Conservation (phyloP, 1,139 yeast genomes). For the Diutina scorzettiae region DNA sequence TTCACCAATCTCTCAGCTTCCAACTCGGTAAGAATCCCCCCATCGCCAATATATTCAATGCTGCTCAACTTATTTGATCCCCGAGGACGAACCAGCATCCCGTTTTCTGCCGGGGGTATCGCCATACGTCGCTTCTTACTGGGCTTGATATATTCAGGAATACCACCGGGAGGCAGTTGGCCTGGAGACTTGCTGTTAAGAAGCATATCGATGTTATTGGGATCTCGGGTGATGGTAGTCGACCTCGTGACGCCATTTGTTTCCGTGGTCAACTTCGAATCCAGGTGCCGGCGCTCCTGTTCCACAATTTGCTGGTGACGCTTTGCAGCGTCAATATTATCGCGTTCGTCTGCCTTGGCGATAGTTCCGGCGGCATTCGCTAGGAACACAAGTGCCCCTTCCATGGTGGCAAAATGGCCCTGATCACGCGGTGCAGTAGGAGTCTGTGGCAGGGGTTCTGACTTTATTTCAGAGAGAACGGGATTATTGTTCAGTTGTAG, state of each 20-base stretch:
- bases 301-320: conserved; percentile 37
- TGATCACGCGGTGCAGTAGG: background rate
- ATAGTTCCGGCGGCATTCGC: conserved; percentile 71
- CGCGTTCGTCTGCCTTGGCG: conserved; percentile 55
- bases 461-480: background rate
- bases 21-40: conserved; percentile 49
- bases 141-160: conserved; percentile 4
- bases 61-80: conserved; percentile 42
- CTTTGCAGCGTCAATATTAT: conserved; percentile 52
- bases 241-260: conserved; percentile 1
- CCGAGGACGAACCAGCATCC: conserved; percentile 39
- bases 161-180: conserved; percentile 1
- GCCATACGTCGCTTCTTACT: conserved; percentile 12
- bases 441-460: background rate
- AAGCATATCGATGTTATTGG: background rate
- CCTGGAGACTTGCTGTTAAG: background rate
- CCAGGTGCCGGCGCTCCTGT: conserved; percentile 6
- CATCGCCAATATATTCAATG: conserved; percentile 53
- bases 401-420: conserved; percentile 33
- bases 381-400: conserved; percentile 56
- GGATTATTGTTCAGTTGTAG: background rate
- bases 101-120: conserved; percentile 37
- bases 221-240: background rate
- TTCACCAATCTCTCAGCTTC: conserved; percentile 58
- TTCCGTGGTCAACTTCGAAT: background rate